Percentiles rank a stretch among this genome's conserved stretches.
Conservation (phyloP, 768 basidiomycete genomes). For the Termitomyces heimii region DNA sequence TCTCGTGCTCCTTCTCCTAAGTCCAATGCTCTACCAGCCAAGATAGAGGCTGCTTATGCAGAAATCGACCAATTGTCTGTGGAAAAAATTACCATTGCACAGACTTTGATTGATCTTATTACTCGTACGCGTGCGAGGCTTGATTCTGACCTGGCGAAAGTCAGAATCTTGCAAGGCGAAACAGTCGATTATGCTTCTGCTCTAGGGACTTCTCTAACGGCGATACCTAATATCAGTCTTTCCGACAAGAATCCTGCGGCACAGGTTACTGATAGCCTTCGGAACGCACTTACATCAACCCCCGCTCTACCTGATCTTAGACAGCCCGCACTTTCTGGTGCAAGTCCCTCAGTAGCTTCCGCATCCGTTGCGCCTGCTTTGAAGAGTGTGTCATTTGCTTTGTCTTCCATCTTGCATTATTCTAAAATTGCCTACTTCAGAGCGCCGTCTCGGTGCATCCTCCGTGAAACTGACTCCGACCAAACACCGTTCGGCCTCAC, state of each 20-base stretch:
- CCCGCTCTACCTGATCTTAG: slow-evolving; percentile 23
- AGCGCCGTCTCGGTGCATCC: slow-evolving; percentile 33
- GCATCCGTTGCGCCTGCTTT: slow-evolving; percentile 23
- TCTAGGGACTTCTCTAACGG: slow-evolving; percentile 11
- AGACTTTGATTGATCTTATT: slow-evolving; percentile 44
- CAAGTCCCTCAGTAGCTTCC: slow-evolving; percentile 15
- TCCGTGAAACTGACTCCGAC: slow-evolving; percentile 39
- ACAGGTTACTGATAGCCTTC: slow-evolving; percentile 37
- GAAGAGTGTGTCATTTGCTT: slow-evolving; percentile 30
- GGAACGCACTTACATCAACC: slow-evolving; percentile 30
- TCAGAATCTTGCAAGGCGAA: slow-evolving; percentile 43
- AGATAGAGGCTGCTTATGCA: slow-evolving; percentile 38
- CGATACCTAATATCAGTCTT: slow-evolving; percentile 5
- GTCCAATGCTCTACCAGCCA: slow-evolving; percentile 30
- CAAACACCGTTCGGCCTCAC: slow-evolving; percentile 39
- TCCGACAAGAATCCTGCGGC: slow-evolving; percentile 22
- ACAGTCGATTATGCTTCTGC: slow-evolving; percentile 24
- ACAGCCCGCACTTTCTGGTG: slow-evolving; percentile 14
- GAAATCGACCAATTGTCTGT: slow-evolving; percentile 38
- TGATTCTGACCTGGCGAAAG: slow-evolving; percentile 43
- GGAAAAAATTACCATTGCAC: slow-evolving; percentile 42
- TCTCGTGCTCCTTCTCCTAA: slow-evolving; percentile 32
- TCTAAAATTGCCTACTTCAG: slow-evolving; percentile 17
- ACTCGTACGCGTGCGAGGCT: slow-evolving; percentile 41
- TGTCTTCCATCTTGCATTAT: neutral